These are phyloP conservation scores for Fagopyrum homotropicum DNA, from an alignment of 148 eudicot species.

Conservation along the genomic window DNA sequence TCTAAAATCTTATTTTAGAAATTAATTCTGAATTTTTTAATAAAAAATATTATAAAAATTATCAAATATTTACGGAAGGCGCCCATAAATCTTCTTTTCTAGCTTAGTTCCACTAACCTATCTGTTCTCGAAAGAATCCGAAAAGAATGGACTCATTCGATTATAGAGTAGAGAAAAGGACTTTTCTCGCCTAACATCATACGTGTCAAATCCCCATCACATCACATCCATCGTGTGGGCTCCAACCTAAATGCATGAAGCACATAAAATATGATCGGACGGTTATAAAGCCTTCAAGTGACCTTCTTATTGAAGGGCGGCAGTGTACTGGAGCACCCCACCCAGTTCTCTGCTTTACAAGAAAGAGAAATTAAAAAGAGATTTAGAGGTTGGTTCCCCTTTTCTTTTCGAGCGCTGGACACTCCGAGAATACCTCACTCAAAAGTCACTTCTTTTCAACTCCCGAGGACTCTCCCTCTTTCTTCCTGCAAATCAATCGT, in stretches of 20 bases:
- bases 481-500: slow-evolving; percentile 7
- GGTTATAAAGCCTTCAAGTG: neutral
- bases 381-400: neutral
- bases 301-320: slow-evolving; percentile 8
- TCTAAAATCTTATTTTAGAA: no score
- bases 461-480: slow-evolving; percentile 25
- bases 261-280: neutral
- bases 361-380: neutral
- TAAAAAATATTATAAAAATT: no score
- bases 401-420: slow-evolving; percentile 18
- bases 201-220: slow-evolving; percentile 7
- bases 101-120: no score
- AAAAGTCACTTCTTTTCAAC: slow-evolving; percentile 43
- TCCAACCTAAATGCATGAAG: neutral
- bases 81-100: no score
- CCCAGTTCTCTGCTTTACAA: neutral
- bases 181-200: neutral
- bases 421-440: slow-evolving; percentile 52
- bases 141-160: no score
- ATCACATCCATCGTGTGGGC: neutral
- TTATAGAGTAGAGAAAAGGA: neutral
- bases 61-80: no score
- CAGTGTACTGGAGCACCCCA: neutral
- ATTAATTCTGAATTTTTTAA: no score
- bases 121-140: no score